These are phyloP conservation scores for Silene conica DNA, from an alignment of 148 eudicot genomes.

Conservation along the genomic window DNA sequence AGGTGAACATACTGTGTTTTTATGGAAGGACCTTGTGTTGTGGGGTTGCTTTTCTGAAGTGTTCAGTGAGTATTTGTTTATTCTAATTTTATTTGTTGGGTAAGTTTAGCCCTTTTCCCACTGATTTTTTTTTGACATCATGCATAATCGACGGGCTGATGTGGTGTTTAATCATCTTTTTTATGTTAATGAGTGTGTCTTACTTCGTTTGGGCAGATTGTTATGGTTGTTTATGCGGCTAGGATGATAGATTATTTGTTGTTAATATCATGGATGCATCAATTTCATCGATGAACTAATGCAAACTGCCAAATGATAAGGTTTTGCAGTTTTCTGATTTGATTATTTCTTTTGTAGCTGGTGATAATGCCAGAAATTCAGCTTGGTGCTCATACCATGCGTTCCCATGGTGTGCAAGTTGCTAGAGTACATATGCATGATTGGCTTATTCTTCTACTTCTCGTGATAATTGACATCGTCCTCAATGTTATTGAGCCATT, in stretches of 20 bases:
- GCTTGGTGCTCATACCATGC: slow-evolving; percentile 56
- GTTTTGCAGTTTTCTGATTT: background rate
- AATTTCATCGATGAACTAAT: background rate
- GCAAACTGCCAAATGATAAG: slow-evolving; percentile 7
- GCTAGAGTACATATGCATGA: slow-evolving; percentile 72
- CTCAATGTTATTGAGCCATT: slow-evolving; percentile 80
- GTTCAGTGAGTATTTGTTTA: background rate
- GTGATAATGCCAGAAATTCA: slow-evolving; percentile 40
- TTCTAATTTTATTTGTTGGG: no score
- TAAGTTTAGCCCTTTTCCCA: no score
- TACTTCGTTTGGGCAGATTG: background rate
- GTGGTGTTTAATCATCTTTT: no score
- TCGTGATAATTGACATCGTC: slow-evolving; percentile 50
- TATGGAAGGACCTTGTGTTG: no score
- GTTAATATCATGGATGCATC: background rate
- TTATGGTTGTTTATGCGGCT: background rate
- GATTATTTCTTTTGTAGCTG: slow-evolving; percentile 19
- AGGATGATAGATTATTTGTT: background rate
- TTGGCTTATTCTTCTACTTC: slow-evolving; percentile 78
- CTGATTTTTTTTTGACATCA: no score
- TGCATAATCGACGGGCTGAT: no score
- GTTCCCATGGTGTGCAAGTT: slow-evolving; percentile 75
- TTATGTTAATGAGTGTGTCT: no score
- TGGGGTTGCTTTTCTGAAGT: background rate
- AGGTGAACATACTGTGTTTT: no score